phyloP scores from a whole-genome alignment of 106 monocot genomes.

The Apostasia shenzhenica region DNA sequence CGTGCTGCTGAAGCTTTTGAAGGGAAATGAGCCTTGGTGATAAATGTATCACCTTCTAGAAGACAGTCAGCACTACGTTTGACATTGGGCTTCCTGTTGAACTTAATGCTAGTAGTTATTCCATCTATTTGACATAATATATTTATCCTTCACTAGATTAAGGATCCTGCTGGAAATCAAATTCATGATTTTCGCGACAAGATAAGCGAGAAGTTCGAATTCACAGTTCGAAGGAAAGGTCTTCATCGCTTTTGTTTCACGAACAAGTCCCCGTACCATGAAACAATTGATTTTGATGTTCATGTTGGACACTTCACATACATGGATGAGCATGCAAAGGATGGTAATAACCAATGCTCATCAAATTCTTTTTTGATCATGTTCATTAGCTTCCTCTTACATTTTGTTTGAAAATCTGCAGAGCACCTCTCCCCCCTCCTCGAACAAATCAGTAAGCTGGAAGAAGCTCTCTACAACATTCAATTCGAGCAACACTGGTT shows the following conservation, averaged over 20 bases:
- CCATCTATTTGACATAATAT: background rate
- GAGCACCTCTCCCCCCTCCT: slow-evolving; percentile 75
- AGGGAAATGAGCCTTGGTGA: too few species aligned
- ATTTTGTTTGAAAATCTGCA: slow-evolving; percentile 15
- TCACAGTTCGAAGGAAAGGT: slow-evolving; percentile 65
- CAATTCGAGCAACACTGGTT: slow-evolving; percentile 99
- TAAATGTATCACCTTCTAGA: too few species aligned
- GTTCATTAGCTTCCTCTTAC: background rate
- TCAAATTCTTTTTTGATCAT: background rate
- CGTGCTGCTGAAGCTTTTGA: too few species aligned
- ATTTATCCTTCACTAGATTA: slow-evolving; percentile 43
- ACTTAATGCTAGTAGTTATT: too few species aligned
- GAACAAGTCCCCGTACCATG: slow-evolving; percentile 94
- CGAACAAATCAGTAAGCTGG: slow-evolving; percentile 80
- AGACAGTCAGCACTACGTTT: too few species aligned
- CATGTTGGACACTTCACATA: slow-evolving; percentile 67
- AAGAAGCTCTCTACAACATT: slow-evolving; percentile 81
- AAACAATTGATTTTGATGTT: slow-evolving; percentile 94
- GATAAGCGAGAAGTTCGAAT: slow-evolving; percentile 86
- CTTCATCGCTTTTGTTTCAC: slow-evolving; percentile 93
- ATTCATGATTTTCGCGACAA: slow-evolving; percentile 76
- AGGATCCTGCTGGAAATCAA: slow-evolving; percentile 62
- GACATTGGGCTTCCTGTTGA: too few species aligned
- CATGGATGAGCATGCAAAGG: slow-evolving; percentile 79
- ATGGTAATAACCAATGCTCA: slow-evolving; percentile 38